A percentile compares a stretch with the other conserved stretches of the same genome.
These are phyloP conservation scores for Acanthochlamys bracteata DNA, from an alignment of 106 monocot species.

Conservation along the genomic window DNA sequence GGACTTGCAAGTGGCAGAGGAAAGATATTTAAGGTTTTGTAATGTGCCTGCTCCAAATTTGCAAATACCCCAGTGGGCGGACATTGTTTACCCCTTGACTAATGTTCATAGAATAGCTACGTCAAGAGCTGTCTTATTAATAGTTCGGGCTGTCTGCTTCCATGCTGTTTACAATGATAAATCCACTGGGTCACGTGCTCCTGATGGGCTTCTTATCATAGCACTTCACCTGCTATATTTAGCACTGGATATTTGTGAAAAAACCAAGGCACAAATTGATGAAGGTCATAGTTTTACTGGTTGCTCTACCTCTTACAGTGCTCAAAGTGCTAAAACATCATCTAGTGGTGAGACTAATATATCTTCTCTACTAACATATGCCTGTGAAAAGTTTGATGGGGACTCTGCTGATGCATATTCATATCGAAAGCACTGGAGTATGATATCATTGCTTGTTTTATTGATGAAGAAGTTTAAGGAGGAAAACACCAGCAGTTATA, in stretches of 20 bases:
- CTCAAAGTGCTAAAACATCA: background rate
- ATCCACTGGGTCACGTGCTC: conserved; percentile 49
- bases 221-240: conserved; percentile 76
- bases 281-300: background rate
- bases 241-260: conserved; percentile 73
- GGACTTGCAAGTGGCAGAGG: conserved; percentile 86
- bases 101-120: conserved; percentile 61
- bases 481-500: conserved; percentile 26
- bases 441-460: conserved; percentile 62
- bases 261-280: background rate
- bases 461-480: conserved; percentile 64
- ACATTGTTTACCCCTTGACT: conserved; percentile 46
- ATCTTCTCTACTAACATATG: conserved; percentile 39
- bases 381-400: conserved; percentile 42
- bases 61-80: conserved; percentile 77
- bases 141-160: conserved; percentile 65
- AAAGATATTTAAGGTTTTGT: conserved; percentile 68
- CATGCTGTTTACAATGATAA: conserved; percentile 53
- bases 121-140: conserved; percentile 41
- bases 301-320: background rate
- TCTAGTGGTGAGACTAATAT: conserved; percentile 6
- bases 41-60: conserved; percentile 58
- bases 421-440: conserved; percentile 40
- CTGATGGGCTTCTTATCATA: conserved; percentile 77
- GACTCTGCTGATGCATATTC: conserved; percentile 16